phyloP scores from a whole-genome alignment of 202 grass and related monocot species.

The Saccharum hybrid region DNA sequence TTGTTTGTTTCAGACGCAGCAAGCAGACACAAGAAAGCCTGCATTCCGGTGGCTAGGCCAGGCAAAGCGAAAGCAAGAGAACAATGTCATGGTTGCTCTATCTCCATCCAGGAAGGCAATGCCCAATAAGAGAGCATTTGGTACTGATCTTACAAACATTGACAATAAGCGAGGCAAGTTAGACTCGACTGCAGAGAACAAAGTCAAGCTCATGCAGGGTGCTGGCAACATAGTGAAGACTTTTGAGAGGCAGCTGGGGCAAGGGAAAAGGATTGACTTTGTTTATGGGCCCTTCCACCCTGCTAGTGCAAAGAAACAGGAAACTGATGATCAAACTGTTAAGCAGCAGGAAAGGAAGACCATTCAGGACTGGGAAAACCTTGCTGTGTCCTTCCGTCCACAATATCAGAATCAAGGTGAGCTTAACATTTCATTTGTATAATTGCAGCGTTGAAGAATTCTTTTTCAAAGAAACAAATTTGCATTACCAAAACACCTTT shows the following conservation, averaged over 20 bases:
- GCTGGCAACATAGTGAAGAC: slow-evolving; percentile 49
- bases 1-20: slow-evolving; percentile 68
- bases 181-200: slow-evolving; percentile 45
- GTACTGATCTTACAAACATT: slow-evolving; percentile 81
- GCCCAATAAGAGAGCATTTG: slow-evolving; percentile 74
- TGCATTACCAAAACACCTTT: not conserved
- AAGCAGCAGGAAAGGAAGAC: slow-evolving; percentile 62
- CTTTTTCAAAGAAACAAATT: slow-evolving; percentile 22
- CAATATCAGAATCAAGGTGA: slow-evolving; percentile 92
- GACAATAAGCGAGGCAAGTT: slow-evolving; percentile 62
- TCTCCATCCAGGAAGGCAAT: slow-evolving; percentile 28
- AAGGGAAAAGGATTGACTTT: slow-evolving; percentile 55
- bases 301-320: slow-evolving; percentile 57
- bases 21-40: slow-evolving; percentile 72
- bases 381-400: slow-evolving; percentile 67
- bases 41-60: slow-evolving; percentile 91
- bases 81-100: slow-evolving; percentile 26
- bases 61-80: slow-evolving; percentile 49
- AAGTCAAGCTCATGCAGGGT: slow-evolving; percentile 36
- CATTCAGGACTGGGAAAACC: slow-evolving; percentile 79
- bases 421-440: slow-evolving; percentile 12
- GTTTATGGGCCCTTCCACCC: slow-evolving; percentile 93
- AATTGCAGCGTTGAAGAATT: not conserved
- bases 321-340: slow-evolving; percentile 34
- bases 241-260: slow-evolving; percentile 54